A percentile compares a stretch with the other conserved stretches of the same genome.
Conservation (phyloP, 2,329 filamentous ascomycete species). For the Colletotrichum endophyticum region DNA sequence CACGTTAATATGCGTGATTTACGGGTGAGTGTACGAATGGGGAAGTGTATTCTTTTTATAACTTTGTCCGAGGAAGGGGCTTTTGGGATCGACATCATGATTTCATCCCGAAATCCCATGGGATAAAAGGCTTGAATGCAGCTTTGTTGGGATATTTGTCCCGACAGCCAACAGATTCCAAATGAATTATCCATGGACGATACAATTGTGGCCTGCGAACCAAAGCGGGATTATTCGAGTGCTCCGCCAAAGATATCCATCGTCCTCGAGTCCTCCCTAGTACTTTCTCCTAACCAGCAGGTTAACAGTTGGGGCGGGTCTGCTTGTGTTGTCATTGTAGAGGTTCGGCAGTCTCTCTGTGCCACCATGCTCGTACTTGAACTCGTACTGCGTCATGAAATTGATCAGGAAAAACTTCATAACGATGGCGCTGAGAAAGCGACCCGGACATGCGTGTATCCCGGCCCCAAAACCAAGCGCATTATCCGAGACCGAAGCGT, state of each 20-base stretch:
- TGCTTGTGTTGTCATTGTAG: not conserved
- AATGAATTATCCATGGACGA: too few relatives aligned
- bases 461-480: not conserved
- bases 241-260: not conserved
- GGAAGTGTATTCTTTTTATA: too few relatives aligned
- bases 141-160: not conserved
- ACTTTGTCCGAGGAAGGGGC: too few relatives aligned
- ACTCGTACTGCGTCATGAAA: not conserved
- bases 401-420: not conserved
- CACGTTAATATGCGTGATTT: too few relatives aligned
- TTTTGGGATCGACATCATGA: too few relatives aligned
- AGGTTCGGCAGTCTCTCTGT: not conserved
- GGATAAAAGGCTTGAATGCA: not conserved
- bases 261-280: not conserved
- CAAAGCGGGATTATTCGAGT: accelerated
- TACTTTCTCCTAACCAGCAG: not conserved
- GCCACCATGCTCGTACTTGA: not conserved
- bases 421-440: not conserved
- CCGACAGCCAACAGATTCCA: accelerated
- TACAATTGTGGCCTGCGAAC: not conserved
- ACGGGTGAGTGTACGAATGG: too few relatives aligned
- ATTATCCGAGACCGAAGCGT: not conserved
- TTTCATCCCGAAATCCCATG: too few relatives aligned
- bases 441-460: not conserved
- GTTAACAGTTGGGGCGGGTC: not conserved